Evolutionary conservation across 106 monocot genomes (phyloP), one percentile per base, ranked within the genome.

Genomic region (Chionographis japonica): DNA sequence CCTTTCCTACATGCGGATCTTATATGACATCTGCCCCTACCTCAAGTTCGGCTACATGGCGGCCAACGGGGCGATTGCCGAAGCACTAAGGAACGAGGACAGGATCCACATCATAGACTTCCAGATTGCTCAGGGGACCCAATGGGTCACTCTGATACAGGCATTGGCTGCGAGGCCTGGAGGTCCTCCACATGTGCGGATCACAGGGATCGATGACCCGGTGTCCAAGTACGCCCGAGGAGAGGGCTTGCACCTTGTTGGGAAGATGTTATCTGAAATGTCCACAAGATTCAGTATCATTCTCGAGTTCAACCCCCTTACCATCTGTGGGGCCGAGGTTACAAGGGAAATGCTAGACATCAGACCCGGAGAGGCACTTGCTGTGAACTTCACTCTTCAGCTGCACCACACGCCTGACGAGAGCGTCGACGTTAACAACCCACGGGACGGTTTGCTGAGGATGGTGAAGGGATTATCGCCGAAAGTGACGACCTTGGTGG

Each of bases 1-100:
- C 15, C 72, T 92, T 2, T 88, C 85, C 4, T 82, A 85, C 79
- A 91, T 84, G 87, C 72, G 71, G 19, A 85, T 85, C 14, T 66
- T 93, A 14, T 93, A 93, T 41, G 90, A 94, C 74, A 77, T 90
- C 27, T 94, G 94, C 56, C 94, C 94, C 6, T 94, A 90, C 71
- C 83, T 94, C 73, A 94, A 94, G 68, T 94, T 94, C 17, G 90
- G 90, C 0, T 90, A 94, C 73, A 94, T 94, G 90, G 94, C 94
- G 0, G 94, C 90, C 52, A 94, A 94, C 59, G 94, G 94, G 16
- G 94, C 94, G 14, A 94, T 94, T 37, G 94, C 94, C 4, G 94
- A 94, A 70, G 87, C 94, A 10, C 20, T 94, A 7, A 79, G 78
- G 69, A 75, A 67, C 16, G 90, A 94, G 63, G 84, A 94, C 50